Base-by-base conservation (phyloP, 345 rosid species). In the thale cress (Arabidopsis thaliana) region DNA sequence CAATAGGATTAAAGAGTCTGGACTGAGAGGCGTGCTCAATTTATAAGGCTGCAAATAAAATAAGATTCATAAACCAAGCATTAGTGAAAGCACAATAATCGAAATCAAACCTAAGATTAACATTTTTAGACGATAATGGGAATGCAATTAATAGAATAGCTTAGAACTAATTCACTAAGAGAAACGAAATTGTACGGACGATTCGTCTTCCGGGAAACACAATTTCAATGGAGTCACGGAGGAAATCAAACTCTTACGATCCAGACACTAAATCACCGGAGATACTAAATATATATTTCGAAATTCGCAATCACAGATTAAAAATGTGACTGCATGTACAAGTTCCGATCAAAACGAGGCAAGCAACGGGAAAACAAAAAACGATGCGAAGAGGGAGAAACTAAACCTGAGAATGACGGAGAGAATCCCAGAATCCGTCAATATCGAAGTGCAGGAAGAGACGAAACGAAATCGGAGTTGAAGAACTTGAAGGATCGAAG, bases 301-400 rank as follows among this genome's bases (percentile, higher is more conserved):
- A 2, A 40, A 67, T 49, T 75, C 62, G 62, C 50, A 6, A 42
- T 32, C 48, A 42, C 2, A 5, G 48, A 67, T 59, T 7, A 0
- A 32, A 50, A 36, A 32, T 12, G 70, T 3, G 36, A 51, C 25
- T 76, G 79, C 79, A 76, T 76, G 79, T 25, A 41, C 2, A 52
- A 76, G 48, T 44, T 67, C 69, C 63, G 74, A 76, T 52, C 58
- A 61, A 44, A 61, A 61, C 74, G 70, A 69, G 64, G 69, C 46
- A 52, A 58, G 59, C 67, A 46, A 57, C 59, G 59, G 72, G 16
- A 22, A 30, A 13, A 42, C 0, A 30, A 22, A 4, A 30, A 22
- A 4, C 24, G n/a, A 64, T 40, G 28, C 55, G 45, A 73, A 62
- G 24, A 38, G 53, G 60, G 61, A 30, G 32, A 57, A 46, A 66